Evolutionary conservation across 2,329 filamentous ascomycete species (phyloP).

Genomic region (Calcarisporium arbuscula): DNA sequence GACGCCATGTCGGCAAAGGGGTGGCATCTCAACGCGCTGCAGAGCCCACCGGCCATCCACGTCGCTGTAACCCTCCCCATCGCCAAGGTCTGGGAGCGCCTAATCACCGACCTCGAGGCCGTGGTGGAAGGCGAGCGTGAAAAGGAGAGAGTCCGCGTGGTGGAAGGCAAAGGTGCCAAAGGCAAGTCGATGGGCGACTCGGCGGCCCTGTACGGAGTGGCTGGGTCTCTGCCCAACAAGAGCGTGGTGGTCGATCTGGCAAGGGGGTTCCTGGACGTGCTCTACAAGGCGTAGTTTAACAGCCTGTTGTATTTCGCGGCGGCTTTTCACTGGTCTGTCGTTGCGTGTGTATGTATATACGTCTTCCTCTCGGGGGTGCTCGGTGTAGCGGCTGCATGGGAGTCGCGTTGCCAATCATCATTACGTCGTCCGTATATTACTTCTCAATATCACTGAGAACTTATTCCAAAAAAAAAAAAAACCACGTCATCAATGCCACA

Average conservation of each 20-base stretch:
- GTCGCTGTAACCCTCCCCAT: constrained; percentile 89
- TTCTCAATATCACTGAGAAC: no score
- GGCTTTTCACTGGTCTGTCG: no score
- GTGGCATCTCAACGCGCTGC: constrained; percentile 94
- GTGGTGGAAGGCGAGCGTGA: constrained; percentile 69
- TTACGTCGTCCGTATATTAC: no score
- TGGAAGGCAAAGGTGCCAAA: constrained; percentile 60
- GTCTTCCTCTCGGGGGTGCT: no score
- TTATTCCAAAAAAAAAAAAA: no score
- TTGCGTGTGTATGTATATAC: no score
- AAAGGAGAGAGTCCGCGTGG: constrained; percentile 66
- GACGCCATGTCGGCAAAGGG: constrained; percentile 79
- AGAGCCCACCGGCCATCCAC: constrained; percentile 87
- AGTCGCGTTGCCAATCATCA: no score
- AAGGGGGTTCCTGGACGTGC: constrained; percentile 81
- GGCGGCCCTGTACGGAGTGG: constrained; percentile 88
- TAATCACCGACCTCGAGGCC: constrained; percentile 66
- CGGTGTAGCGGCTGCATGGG: no score
- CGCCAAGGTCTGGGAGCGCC: constrained; percentile 69
- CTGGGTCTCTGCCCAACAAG: constrained; percentile 92
- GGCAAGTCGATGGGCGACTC: constrained; percentile 70
- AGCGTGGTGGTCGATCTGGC: constrained; percentile 87
- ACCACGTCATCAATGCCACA: no score
- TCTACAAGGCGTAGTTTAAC: constrained; percentile 84
- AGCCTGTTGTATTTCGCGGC: no score